These are phyloP conservation scores for Diutina mesorugosa DNA, from an alignment of 1,139 yeast species.

Conservation along the genomic window DNA sequence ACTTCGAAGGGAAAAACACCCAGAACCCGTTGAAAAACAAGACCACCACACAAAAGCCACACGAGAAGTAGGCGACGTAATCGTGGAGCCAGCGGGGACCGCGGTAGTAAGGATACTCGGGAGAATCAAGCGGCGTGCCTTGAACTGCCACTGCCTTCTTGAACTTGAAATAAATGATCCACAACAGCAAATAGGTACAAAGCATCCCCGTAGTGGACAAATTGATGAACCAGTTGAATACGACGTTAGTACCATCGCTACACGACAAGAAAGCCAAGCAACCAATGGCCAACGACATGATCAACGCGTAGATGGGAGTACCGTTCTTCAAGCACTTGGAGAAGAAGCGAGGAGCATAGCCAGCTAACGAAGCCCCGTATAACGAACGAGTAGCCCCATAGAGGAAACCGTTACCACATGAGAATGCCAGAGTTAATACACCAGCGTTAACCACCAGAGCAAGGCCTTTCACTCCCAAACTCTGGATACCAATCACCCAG, in stretches of 20 bases:
- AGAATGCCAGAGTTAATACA: slow-evolving; percentile 23
- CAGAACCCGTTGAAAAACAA: slow-evolving; percentile 28
- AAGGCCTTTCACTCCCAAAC: slow-evolving; percentile 23
- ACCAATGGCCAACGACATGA: slow-evolving; percentile 11
- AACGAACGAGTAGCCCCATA: slow-evolving; percentile 23
- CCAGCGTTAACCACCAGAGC: slow-evolving; percentile 23
- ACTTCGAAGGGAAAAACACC: slow-evolving; percentile 28
- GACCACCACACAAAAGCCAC: slow-evolving; percentile 13
- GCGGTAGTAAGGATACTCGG: slow-evolving; percentile 13
- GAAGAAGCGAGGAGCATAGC: slow-evolving; percentile 22
- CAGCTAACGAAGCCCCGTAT: slow-evolving; percentile 24
- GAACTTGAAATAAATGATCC: slow-evolving; percentile 31
- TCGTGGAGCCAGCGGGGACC: slow-evolving; percentile 20
- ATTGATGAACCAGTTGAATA: slow-evolving; percentile 26
- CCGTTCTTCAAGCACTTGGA: slow-evolving; percentile 21
- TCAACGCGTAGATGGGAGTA: slow-evolving; percentile 21
- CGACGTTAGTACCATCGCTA: slow-evolving; percentile 14
- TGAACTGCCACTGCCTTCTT: slow-evolving; percentile 21
- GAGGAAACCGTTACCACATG: slow-evolving; percentile 25
- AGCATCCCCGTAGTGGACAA: slow-evolving; percentile 40
- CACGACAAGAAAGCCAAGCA: slow-evolving; percentile 18
- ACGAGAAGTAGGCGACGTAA: slow-evolving; percentile 21
- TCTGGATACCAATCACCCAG: slow-evolving; percentile 25
- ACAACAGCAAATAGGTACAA: slow-evolving; percentile 37
- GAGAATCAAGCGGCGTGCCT: slow-evolving; percentile 11